Evolutionary conservation across 768 basidiomycete genomes (phyloP), one percentile per base, ranked within the genome.

Genomic region (Gloeopeniophorella convolvens): DNA sequence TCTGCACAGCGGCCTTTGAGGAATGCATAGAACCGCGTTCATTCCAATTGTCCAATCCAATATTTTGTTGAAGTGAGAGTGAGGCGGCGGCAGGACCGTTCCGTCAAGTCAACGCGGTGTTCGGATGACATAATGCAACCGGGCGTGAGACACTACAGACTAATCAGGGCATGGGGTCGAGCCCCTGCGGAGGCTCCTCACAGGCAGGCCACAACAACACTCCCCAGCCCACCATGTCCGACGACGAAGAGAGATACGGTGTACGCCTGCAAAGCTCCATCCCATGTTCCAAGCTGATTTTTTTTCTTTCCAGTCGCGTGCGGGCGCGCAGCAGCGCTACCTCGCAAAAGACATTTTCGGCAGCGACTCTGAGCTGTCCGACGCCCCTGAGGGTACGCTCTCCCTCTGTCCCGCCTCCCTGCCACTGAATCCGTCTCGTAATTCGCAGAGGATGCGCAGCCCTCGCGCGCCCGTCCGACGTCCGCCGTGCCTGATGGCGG

Each of bases 381-480:
- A 54, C 11, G 46, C 52, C 9, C 52, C 52, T 7, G 52, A 54
- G 7, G 52, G 52, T 48, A 21, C 26, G 51, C 24, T 20, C 9
- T 16, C n/a, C n/a, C n/a, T 39, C 3, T 21, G 12, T 21, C 5
- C 6, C 16, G 0, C 24, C 18, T 15, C 10, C 24, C 9, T 28
- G 8, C 37, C 6, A 13, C 41, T 34, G 10, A 13, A 10, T 45
- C 27, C 37, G 4, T 2, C 16, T 10, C n/a, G 18, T 35, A 11
- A 28, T 1, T 40, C 33, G 32, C 31, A 51, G 56, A 69, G 59
- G 72, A 68, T 39, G 74, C 72, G 33, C 66, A 69, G 35, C 72
- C 71, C 41, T 69, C 66, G 47, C 68, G 69, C 27, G 65, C 70
- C 50, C 66, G 62, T 4, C 63, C 58, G 18, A 66, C 64, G 33